Base-by-base conservation (phyloP, 2,329 filamentous ascomycete species). In the Trichoderma semiorbis region DNA sequence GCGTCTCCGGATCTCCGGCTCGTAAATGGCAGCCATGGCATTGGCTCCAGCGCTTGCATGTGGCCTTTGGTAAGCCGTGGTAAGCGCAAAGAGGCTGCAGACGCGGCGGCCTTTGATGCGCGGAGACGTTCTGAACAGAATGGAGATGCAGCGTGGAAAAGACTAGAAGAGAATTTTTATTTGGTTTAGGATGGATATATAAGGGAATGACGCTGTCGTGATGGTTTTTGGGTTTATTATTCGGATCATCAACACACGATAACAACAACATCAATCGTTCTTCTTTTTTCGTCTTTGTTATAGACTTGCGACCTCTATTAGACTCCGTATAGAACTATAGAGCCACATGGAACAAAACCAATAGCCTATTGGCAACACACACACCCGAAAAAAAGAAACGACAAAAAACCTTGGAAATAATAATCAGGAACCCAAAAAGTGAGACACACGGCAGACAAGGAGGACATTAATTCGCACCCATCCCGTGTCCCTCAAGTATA, bases 1-100 rank as follows among this genome's bases (percentile, higher is more conserved):
- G 60, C 58, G 68, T 70, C 68, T 70, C 68, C 68, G 68, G 68
- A 55, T 70, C 68, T 70, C 68, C 68, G 68, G 34, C 36, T 21
- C 2, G 21, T 53, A 14, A 43, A 39, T 24, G 65, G 65, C 30
- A 2, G 34, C 18, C 8, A 32, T 60, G 1, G n/a, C 2, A 60
- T 21, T 50, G 43, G 43, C 32, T 5, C 43, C 18, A n/a, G 43
- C 50, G 50, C 30, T 36, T 36, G 36, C 43, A 50, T 57, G n/a
- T 55, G 62, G n/a, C n/a, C n/a, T n/a, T n/a, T n/a, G n/a, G n/a
- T n/a, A n/a, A n/a, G n/a, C n/a, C n/a, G n/a, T n/a, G n/a, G n/a
- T 39, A 36, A 36, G 6, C 30, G 30, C 21, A 18, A 18, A 12
- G 18, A 55, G 32, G 50, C 18, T n/a, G 55, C 5, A n/a, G n/a